Percentiles rank a stretch among this genome's conserved stretches.
Conservation (phyloP, 1,139 yeast genomes). For the Lipomyces yarrowii region DNA sequence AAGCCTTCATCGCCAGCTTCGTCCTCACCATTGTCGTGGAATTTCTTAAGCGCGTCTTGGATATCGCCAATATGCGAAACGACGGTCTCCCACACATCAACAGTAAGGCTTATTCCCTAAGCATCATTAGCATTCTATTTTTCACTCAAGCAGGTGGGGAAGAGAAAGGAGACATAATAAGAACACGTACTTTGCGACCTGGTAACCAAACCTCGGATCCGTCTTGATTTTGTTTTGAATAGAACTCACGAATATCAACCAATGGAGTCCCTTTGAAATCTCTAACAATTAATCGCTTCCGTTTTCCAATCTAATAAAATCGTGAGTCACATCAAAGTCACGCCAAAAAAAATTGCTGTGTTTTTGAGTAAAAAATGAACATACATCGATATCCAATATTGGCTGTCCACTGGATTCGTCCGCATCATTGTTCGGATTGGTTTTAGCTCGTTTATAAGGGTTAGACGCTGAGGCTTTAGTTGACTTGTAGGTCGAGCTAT, state of each 20-base stretch:
- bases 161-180: too few relatives aligned
- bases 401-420: neutral
- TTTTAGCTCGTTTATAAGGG: neutral
- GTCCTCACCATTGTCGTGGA: neutral
- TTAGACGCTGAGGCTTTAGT: neutral
- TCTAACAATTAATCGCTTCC: constrained; percentile 71
- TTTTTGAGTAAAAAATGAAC: neutral
- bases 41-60: constrained; percentile 50
- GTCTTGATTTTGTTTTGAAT: constrained; percentile 58
- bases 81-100: constrained; percentile 65
- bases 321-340: neutral
- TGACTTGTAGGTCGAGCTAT: neutral
- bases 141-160: too few relatives aligned
- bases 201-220: constrained; percentile 50
- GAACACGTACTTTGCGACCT: constrained; percentile 59
- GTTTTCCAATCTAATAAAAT: constrained; percentile 55
- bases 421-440: neutral
- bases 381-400: constrained; percentile 13
- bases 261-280: constrained; percentile 64
- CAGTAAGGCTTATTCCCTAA: constrained; percentile 73
- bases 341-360: neutral
- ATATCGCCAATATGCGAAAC: constrained; percentile 58
- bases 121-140: neutral
- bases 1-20: neutral
- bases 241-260: constrained; percentile 82